Base-by-base conservation (phyloP, 1,284 basidiomycete genomes). In the Porogramme epimiltina region DNA sequence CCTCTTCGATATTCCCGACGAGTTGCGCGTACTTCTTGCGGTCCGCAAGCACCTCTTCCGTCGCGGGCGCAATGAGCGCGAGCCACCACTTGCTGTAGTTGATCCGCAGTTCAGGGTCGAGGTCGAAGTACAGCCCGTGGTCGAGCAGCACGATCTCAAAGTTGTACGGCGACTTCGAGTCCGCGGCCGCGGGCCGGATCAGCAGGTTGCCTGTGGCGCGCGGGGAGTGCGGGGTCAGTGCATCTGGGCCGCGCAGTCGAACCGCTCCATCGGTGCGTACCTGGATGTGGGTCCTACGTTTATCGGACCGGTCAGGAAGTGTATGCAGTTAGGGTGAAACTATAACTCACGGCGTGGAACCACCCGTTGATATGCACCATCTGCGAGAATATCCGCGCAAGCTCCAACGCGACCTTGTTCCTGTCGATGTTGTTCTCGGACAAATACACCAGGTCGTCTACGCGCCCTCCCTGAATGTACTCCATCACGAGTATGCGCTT, bases 281-380 rank as follows among this genome's bases (percentile, higher is more conserved):
- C 87, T 61, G 85, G 84, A 67, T 91, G 89, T 19, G 89, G 89
- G 63, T 91, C 89, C 87, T 89, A 59, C 11, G 28, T 13, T 8
- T n/a, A n/a, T n/a, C n/a, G n/a, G n/a, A n/a, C n/a, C n/a, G n/a
- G n/a, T 9, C 31, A 44, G 42, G 54, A 57, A 36, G 36, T 46
- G 11, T 16, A 34, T 19, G 40, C 31, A 31, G 15, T 33, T n/a
- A n/a, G 6, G 19, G 9, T 19, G n/a, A 2, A 11, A 23, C 10
- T 22, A 44, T 16, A 20, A 72, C 84, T 65, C 63, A 89, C 90
- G 28, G 84, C 91, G 73, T 92, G 89, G 68, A 93, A 92, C 81
- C 85, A 95, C 33, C 96, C 96, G 67, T 98, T 93, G 36, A 98
- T 70, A 66, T 98, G 98, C 19, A 99, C 93, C 97, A 99, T 99